Base-by-base conservation (phyloP, 2,329 filamentous ascomycete genomes). In the Cladosporium phlei region DNA sequence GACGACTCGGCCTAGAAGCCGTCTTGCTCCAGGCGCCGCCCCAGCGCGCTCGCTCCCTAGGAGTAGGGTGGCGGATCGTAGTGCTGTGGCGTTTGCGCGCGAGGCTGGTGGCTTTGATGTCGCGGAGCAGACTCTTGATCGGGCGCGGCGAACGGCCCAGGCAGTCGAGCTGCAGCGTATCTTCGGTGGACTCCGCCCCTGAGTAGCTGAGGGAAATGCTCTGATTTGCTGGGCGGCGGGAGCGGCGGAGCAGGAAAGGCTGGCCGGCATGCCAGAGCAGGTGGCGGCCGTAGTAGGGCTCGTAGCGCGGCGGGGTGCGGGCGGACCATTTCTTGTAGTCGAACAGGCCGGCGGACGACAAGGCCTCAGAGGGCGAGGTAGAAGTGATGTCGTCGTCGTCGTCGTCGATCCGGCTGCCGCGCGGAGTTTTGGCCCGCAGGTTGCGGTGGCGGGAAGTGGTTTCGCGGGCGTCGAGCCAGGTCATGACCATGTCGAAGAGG, bases 1-100 rank as follows among this genome's bases (percentile, higher is more conserved):
- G 82, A 12, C 86, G 71, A 5, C 83, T 79, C 0, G 85, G 85
- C 1, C 86, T 71, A 21, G 78, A 60, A 0, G 65, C 60, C 9
- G 68, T 66, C 29, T 66, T 64, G 40, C 61, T 60, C 72, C 72
- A 75, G 14, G 53, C 54, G 2, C 63, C 62, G n/a, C 58, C 57
- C 22, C 58, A 65, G 5, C 64, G 53, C 2, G 53, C 52, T 6
- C 60, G 56, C 20, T 71, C 68, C 46, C 69, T 72, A 0, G 66
- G 62, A 4, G 64, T 65, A 0, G 74, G 71, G 9, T 74, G 68
- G 20, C 68, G 66, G 22, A 77, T 72, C 0, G 64, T 64, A 2
- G 74, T 77, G 45, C 64, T 68, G 7, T 66, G 62, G 11, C 66
- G 66, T 24, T 69, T 61, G 37, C 69, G 67, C 7, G 66, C 63